Base-by-base conservation (phyloP, 495 filamentous ascomycete species). In the Haplographium delicatum region DNA sequence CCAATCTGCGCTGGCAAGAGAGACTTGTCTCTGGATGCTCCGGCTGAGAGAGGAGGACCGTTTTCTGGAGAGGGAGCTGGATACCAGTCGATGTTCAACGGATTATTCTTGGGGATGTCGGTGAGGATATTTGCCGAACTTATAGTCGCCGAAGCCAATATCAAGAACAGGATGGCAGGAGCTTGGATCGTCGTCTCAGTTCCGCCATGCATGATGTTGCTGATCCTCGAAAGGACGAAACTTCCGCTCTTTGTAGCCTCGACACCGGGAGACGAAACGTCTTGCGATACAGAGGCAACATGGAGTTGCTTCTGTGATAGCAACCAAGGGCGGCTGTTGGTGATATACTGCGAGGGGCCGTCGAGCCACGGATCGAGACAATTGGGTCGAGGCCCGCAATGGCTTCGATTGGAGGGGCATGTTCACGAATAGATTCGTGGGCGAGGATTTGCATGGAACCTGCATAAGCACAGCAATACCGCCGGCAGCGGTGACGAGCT, bases 1-100 rank as follows among this genome's bases (percentile, higher is more conserved):
- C 83, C 84, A 61, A 93, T 81, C 65, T 93, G 80, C 22, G 78
- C 77, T 13, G 85, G 86, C 7, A 93, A 78, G 26, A 79, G 79
- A 15, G 73, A 61, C 39, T 70, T 70, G 58, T 90, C 74, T 48
- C 79, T 70, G 34, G 75, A 50, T 19, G 81, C 81, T 50, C 66
- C 63, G 26, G 58, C 61, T n/a, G 80, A 78, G 6, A 76, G 51
- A 11, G 81, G 73, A 39, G 79, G 73, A 1, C 75, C 79, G 61
- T 82, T 65, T 55, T 79, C 74, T 49, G 80, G 75, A 18, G 79
- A 60, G 24, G 78, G 79, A 15, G 82, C 70, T 9, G 79, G 79
- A 46, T 68, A 69, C 57, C 73, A 74, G 58, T 76, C 71, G 63
- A 81, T 78, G 59, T 65, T 70, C 26, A 78, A 60, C 13, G 57